Evolutionary conservation across 495 filamentous ascomycete genomes (phyloP).

Genomic region (Umbilicaria muhlenbergii): DNA sequence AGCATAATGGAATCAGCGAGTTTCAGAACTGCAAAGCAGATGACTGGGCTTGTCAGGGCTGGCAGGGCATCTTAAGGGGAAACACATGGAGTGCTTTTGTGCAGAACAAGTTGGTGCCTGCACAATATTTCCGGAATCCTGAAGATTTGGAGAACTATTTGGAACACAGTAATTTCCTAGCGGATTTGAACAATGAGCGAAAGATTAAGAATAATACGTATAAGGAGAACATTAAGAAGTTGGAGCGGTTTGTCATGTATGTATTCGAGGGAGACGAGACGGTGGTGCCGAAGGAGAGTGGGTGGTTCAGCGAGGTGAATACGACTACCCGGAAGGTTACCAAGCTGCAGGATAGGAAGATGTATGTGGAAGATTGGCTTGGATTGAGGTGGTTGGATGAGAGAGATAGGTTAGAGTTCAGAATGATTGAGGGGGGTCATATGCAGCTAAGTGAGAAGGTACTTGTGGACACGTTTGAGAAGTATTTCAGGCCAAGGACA

Average conservation of each 20-base stretch:
- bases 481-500: slow-evolving; percentile 47
- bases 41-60: slow-evolving; percentile 71
- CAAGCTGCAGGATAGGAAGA: slow-evolving; percentile 46
- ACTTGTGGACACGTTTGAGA: slow-evolving; percentile 49
- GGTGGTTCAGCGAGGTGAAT: slow-evolving; percentile 85
- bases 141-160: slow-evolving; percentile 58
- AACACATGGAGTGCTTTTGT: slow-evolving; percentile 65
- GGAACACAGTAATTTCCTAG: slow-evolving; percentile 78
- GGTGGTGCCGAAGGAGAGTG: slow-evolving; percentile 79
- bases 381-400: slow-evolving; percentile 70
- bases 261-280: slow-evolving; percentile 78
- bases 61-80: slow-evolving; percentile 50
- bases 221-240: slow-evolving; percentile 45
- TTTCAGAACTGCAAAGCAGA: slow-evolving; percentile 50
- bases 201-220: slow-evolving; percentile 57
- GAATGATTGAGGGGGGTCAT: slow-evolving; percentile 53
- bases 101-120: slow-evolving; percentile 70
- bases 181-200: slow-evolving; percentile 96
- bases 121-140: slow-evolving; percentile 85
- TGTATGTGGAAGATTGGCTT: slow-evolving; percentile 92
- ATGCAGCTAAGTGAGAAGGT: slow-evolving; percentile 64
- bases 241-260: slow-evolving; percentile 78
- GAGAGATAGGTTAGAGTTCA: slow-evolving; percentile 63
- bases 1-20: slow-evolving; percentile 82
- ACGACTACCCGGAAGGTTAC: slow-evolving; percentile 43